Base-by-base conservation (phyloP, 2,329 filamentous ascomycete genomes). In the Myriosclerotinia curreyana region DNA sequence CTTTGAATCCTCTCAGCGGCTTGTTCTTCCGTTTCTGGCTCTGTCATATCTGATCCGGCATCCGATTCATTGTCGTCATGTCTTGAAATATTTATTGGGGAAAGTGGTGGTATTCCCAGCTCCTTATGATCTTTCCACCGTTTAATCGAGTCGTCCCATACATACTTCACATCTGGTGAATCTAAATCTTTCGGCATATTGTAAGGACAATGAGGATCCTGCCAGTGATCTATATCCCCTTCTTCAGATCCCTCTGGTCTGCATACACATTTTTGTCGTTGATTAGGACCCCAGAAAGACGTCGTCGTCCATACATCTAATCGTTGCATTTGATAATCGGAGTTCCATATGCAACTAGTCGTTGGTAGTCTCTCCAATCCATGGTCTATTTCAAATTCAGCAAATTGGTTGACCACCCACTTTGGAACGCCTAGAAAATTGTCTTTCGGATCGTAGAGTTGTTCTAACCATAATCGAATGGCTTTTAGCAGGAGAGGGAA, bases 331-430 rank as follows among this genome's bases (percentile, higher is more conserved):
- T 65, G 65, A 44, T 67, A 55, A 40, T 67, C 54, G n/a, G 54
- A 15, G 49, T 68, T 68, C 67, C 65, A 68, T 31, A 66, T 28
- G 46, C 64, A 64, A 42, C 64, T 54, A 6, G 67, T 67, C 7
- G 52, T 60, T 5, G 36, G 44, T 28, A 60, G 40, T 60, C 61
- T 58, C 25, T 64, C 20, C 12, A 65, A 12, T 25, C 25, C 31
- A 7, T 62, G 38, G 2, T 25, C 28, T 5, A 28, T 36, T 42
- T 65, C 64, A 17, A 44, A 51, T 20, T 38, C 22, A 22, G 20
- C 40, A 12, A 62, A 50, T 14, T 62, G 49, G 5, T 15, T 17
- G 17, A 62, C 50, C 11, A 55, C 48, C 7, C 11, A 9, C 3
- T 34, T 1, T 17, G 60, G 60, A 28, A 62, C 42, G 7, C 22